Conservation (phyloP, 1,284 basidiomycete species). For the Phellinidium pouzarii region DNA sequence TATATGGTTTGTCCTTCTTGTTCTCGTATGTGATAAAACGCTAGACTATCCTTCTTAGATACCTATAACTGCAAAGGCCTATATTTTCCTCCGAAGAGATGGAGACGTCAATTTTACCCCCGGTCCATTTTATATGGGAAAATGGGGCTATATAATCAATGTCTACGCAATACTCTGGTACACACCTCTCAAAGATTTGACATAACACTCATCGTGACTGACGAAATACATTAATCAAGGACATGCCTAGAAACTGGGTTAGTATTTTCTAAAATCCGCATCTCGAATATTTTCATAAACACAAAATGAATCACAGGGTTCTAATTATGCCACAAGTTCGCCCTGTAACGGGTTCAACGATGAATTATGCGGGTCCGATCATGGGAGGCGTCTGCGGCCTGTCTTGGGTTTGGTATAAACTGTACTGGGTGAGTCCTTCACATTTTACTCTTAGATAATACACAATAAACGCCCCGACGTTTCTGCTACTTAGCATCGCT, state of each 20-base stretch:
- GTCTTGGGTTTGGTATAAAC: constrained; percentile 23
- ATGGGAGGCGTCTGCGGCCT: constrained; percentile 19
- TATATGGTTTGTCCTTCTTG: constrained; percentile 18
- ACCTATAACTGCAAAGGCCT: constrained; percentile 20
- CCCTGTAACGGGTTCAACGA: constrained; percentile 21
- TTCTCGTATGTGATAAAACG: not conserved
- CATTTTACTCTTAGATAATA: too few species aligned
- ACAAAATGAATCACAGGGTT: constrained; percentile 12
- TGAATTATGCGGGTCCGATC: constrained; percentile 24
- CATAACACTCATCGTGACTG: not conserved
- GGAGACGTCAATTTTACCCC: constrained; percentile 17
- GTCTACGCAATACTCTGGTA: constrained; percentile 22
- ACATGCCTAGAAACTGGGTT: constrained; percentile 22
- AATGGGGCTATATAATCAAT: constrained; percentile 20
- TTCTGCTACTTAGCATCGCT: too few species aligned
- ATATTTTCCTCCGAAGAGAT: constrained; percentile 13
- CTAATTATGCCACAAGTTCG: constrained; percentile 23
- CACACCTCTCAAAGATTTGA: not conserved
- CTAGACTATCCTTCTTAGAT: constrained; percentile 12
- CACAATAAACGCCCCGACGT: too few species aligned
- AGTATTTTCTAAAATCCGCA: not conserved
- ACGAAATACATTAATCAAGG: constrained; percentile 12
- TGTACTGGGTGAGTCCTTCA: constrained; percentile 21
- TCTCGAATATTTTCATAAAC: not conserved
- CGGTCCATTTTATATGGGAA: constrained; percentile 22